Base-by-base conservation (phyloP, 768 basidiomycete species). In the Xerocomellus amylosporus region DNA sequence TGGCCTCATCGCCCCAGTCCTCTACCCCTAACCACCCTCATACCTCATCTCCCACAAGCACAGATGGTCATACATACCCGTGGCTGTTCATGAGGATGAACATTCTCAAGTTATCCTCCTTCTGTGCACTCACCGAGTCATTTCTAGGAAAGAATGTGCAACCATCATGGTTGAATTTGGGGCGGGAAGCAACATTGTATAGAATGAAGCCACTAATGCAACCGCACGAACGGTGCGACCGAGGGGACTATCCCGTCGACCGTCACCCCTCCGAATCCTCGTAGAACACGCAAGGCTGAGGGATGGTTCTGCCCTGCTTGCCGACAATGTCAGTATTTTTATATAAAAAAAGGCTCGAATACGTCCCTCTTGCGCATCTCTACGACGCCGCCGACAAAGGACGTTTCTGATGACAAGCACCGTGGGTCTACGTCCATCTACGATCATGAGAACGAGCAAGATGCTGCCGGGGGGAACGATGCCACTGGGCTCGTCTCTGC, bases 221-320 rank as follows among this genome's bases (percentile, higher is more conserved):
- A 63, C 69, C 3, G 63, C 36, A 17, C 62, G 14, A 52, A 45
- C 9, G 51, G 45, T 37, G 73, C 58, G 19, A 62, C 61, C 2
- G 70, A 67, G 34, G 69, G 60, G n/a, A 61, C 64, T 8, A 56
- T 24, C 51, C 67, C n/a, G 10, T 46, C 31, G 30, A 48, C 66
- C 4, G 51, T 74, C 12, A 60, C 73, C 30, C 71, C 76, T 15
- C 41, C 63, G 30, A 75, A 77, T 53, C 71, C 79, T 5, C 79
- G 92, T 56, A 78, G 93, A 67, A 95, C 93, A 77, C 80, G 93
- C 61, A 95, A 92, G 75, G 89, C 92, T 0, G 96, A 98, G 73
- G 94, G 94, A 5, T 98, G 94, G 94, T 92, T 89, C 79, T 98
- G 94, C 69, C 94, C 94, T 28, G 91, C 96, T 46, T 96, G 94